Conservation (phyloP, 768 basidiomycete species). For the Russula abietina region DNA sequence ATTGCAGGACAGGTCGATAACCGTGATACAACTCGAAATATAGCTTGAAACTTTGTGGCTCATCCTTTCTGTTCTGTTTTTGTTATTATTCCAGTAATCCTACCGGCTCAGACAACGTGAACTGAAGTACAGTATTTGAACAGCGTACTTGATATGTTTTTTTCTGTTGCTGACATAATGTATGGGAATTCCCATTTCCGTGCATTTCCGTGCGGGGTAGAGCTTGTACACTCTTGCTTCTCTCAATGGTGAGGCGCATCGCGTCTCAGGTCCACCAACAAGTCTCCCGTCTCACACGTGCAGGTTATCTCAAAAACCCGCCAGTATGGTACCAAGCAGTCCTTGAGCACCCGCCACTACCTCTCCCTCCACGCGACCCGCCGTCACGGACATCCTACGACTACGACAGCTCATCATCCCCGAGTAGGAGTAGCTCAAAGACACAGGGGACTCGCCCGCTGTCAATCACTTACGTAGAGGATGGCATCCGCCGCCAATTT, state of each 20-base stretch:
- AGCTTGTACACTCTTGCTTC: too few species aligned
- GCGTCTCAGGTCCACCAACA: conserved; percentile 87
- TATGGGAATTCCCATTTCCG: background rate
- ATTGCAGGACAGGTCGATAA: too few species aligned
- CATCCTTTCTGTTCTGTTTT: too few species aligned
- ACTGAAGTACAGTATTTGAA: too few species aligned
- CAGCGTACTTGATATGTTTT: too few species aligned
- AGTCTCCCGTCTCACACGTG: conserved; percentile 71
- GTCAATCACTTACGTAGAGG: conserved; percentile 74
- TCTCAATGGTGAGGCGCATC: conserved; percentile 66
- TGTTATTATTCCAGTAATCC: too few species aligned
- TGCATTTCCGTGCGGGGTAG: too few species aligned
- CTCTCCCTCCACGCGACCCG: conserved; percentile 71
- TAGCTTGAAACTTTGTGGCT: too few species aligned
- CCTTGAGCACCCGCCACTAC: conserved; percentile 80
- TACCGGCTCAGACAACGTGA: too few species aligned
- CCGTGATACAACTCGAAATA: too few species aligned
- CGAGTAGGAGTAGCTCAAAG: too few species aligned
- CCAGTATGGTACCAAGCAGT: conserved; percentile 86
- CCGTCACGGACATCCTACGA: conserved; percentile 54
- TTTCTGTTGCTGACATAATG: conserved; percentile 6
- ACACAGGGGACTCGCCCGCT: conserved; percentile 35
- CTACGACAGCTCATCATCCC: conserved; percentile 21
- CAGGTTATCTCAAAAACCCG: conserved; percentile 51
- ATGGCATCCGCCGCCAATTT: conserved; percentile 82